Base-by-base conservation (phyloP, 805 yeast genomes). In the Cyberlindnera japonica region DNA sequence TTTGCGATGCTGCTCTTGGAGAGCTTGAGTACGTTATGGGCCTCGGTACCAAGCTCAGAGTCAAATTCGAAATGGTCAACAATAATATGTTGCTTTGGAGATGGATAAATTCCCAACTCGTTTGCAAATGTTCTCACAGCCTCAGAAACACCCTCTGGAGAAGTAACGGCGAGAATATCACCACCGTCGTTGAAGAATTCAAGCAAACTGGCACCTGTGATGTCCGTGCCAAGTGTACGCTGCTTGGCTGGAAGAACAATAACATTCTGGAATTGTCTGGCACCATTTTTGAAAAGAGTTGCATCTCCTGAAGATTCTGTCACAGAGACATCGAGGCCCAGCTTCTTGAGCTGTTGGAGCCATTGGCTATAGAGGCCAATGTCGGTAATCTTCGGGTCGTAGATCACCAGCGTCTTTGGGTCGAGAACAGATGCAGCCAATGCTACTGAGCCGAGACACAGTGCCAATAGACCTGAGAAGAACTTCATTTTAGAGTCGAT, bases 101-200 rank as follows among this genome's bases (percentile, higher is more conserved):
- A 75, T 43, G 96, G 85, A 54, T 70, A 76, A 37, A 93, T 80
- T 23, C 96, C 99, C 49, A 90, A 64, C 58, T 90, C 88, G 54
- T 79, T 77, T 49, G 87, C 72, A 53, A 83, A 81, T 3, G 74
- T 65, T 45, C 87, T 77, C 24, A 83, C 63, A 15, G 81, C 75
- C 19, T 83, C 86, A 28, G 82, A 77, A 13, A 71, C 55, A 14
- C 74, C 75, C 8, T 53, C 48, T 17, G 81, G 74, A 27, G 73
- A 63, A 0, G 83, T 73, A 12, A 87, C 67, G 12, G 81, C 75
- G 14, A 93, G 54, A 8, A 93, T 59, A 58, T 89, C 84, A 45
- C 96, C 96, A 34, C 91, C 87, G 12, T 67, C 70, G 47, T 61
- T 61, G 49, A 80, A 68, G 54, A 80, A 87, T 28, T 77, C 68